Conservation (phyloP, 2,329 filamentous ascomycete species). For the Aulographum hederae region DNA sequence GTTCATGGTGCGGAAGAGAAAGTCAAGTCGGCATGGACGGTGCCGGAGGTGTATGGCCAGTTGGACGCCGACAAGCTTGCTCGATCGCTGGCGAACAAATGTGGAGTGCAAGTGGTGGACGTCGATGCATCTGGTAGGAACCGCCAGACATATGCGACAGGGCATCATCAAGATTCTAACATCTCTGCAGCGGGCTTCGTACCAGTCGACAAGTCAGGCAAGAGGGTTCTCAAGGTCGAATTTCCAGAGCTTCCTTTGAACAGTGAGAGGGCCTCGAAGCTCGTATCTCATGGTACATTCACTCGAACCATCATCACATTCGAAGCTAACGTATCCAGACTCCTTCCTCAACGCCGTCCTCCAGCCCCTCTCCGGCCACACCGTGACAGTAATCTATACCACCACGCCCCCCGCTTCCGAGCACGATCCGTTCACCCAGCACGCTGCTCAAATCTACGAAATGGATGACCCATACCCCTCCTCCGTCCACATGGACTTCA, state of each 20-base stretch:
- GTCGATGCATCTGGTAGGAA: slow-evolving; percentile 21
- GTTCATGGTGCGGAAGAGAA: slow-evolving; percentile 29
- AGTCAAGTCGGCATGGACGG: slow-evolving; percentile 31
- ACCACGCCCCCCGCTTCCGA: slow-evolving; percentile 36
- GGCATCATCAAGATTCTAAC: neutral
- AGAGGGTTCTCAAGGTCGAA: slow-evolving; percentile 25
- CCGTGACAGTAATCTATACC: slow-evolving; percentile 61
- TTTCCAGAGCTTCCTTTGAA: slow-evolving; percentile 19
- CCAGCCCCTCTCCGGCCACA: slow-evolving; percentile 25
- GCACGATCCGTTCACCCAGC: slow-evolving; percentile 8
- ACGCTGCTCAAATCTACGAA: slow-evolving; percentile 35
- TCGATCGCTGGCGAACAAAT: slow-evolving; percentile 25
- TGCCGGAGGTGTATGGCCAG: slow-evolving; percentile 34
- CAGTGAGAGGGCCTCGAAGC: slow-evolving; percentile 18
- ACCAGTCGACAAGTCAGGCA: slow-evolving; percentile 17
- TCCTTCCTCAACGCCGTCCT: slow-evolving; percentile 27
- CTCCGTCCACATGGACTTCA: slow-evolving; percentile 52
- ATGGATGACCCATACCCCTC: slow-evolving; percentile 43
- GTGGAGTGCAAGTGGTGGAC: slow-evolving; percentile 23
- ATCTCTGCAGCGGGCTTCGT: slow-evolving; percentile 18
- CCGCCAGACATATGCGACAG: slow-evolving; percentile 1
- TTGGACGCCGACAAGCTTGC: slow-evolving; percentile 26
- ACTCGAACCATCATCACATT: neutral
- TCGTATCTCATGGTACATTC: slow-evolving; percentile 23
- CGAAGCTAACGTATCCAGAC: slow-evolving; percentile 3